Evolutionary conservation across 1,139 yeast species (phyloP), one percentile per base, ranked within the genome.

Genomic region (Taphrina pruni): DNA sequence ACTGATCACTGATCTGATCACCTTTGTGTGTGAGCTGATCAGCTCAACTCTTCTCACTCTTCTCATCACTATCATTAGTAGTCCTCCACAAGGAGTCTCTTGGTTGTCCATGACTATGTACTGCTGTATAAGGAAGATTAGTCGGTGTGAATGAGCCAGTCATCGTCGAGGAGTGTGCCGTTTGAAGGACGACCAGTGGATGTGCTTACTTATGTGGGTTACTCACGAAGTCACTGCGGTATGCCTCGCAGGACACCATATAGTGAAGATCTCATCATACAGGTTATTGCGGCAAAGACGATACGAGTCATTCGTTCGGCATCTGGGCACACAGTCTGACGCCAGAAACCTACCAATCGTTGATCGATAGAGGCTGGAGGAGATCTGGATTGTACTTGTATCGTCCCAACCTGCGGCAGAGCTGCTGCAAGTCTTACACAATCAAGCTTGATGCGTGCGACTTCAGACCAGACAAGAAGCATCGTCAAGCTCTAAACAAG

Each of bases 371-470:
- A 73, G 96, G 96, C 1, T 91, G 72, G 72, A 62, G 72, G 48
- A 79, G 98, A 66, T 88, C 95, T 43, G 97, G 97, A 0, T 76
- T 77, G 1, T 89, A 86, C 73, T 74, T 90, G 6, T 92, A 92
- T 76, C 88, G 88, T 75, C 87, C 90, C 0, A 97, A 93, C 76
- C 78, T 86, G 72, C 76, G 88, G 45, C 78, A 91, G 46, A 85
- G 86, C 54, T 93, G 98, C 76, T 93, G 98, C 75, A 83, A 94
- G n/a, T 83, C 87, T 76, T 90, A 86, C 76, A 89, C 97, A 0
- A 90, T 92, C 52, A 69, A 60, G n/a, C 87, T 96, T 0, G 82
- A 80, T 52, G 78, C 84, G 46, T 75, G 75, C 0, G 75, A 77
- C 52, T 82, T 87, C 73, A 80, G 81, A 64, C 77, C 88, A 12